Conservation (phyloP, 2,329 filamentous ascomycete genomes). For the Neophaeococcomyces mojaviensis region DNA sequence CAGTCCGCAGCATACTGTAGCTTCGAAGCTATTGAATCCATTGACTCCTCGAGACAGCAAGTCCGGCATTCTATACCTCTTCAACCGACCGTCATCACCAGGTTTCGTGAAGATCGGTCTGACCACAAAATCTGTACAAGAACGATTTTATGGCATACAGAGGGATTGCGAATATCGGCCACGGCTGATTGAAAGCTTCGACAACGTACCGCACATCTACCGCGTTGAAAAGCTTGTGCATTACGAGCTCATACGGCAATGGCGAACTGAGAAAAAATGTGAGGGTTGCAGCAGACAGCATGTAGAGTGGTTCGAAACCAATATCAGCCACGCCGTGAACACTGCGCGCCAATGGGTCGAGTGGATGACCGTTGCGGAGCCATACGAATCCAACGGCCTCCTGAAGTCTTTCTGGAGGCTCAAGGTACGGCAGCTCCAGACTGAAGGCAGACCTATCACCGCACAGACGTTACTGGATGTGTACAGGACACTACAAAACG, state of each 20-base stretch:
- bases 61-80: conserved; percentile 3
- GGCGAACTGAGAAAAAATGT: conserved; percentile 9
- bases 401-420: background rate
- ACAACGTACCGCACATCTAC: conserved; percentile 5
- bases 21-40: background rate
- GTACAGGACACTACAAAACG: background rate
- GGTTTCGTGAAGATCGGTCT: conserved; percentile 9
- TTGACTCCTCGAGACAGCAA: background rate
- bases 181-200: background rate
- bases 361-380: background rate
- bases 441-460: background rate
- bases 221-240: conserved; percentile 7
- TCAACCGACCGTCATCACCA: background rate
- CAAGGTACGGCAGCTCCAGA: background rate
- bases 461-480: background rate
- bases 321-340: background rate
- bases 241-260: conserved; percentile 6
- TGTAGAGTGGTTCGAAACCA: conserved; percentile 11
- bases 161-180: conserved; percentile 3
- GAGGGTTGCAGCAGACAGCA: conserved; percentile 7
- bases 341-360: background rate
- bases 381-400: background rate
- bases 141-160: background rate
- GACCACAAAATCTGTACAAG: background rate
- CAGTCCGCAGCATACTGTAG: background rate